These are phyloP conservation scores for Veloporphyrellus conicus DNA, from an alignment of 1,284 basidiomycete species.

Conservation along the genomic window DNA sequence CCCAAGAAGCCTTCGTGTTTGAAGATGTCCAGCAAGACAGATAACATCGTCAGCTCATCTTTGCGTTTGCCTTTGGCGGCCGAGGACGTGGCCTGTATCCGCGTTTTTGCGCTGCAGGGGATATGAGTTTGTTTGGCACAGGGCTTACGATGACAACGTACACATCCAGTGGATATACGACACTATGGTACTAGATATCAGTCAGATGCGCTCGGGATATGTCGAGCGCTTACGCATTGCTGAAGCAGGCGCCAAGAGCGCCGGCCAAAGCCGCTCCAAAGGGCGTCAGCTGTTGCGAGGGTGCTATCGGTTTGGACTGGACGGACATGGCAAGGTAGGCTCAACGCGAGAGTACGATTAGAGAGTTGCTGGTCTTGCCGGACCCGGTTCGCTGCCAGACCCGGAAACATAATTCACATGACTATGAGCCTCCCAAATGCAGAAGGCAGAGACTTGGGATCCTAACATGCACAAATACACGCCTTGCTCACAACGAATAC, in stretches of 20 bases:
- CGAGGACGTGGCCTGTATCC: conserved; percentile 74
- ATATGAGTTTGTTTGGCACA: conserved; percentile 2
- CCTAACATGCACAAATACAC: conserved; percentile 27
- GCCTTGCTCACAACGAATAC: conserved; percentile 36
- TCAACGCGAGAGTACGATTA: background rate
- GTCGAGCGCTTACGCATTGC: conserved; percentile 74
- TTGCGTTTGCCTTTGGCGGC: conserved; percentile 49
- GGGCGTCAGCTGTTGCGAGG: conserved; percentile 66
- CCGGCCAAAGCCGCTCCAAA: conserved; percentile 92
- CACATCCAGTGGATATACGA: conserved; percentile 95
- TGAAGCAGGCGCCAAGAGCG: conserved; percentile 90
- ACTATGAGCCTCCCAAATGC: background rate
- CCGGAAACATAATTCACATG: conserved; percentile 23
- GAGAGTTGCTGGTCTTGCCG: background rate
- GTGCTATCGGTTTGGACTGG: conserved; percentile 25
- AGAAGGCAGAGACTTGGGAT: conserved; percentile 14
- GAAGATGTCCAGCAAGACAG: conserved; percentile 67
- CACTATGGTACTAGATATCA: conserved; percentile 43
- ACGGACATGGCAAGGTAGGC: conserved; percentile 21
- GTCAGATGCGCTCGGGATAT: background rate
- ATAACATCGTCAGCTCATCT: conserved; percentile 58
- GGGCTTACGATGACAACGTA: conserved; percentile 42
- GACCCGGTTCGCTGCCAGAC: conserved; percentile 1
- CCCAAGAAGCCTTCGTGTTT: conserved; percentile 77
- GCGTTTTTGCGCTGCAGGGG: conserved; percentile 78